These are phyloP conservation scores for Chalciporus sphaerocephalus DNA, from an alignment of 768 basidiomycete species.

Conservation along the genomic window DNA sequence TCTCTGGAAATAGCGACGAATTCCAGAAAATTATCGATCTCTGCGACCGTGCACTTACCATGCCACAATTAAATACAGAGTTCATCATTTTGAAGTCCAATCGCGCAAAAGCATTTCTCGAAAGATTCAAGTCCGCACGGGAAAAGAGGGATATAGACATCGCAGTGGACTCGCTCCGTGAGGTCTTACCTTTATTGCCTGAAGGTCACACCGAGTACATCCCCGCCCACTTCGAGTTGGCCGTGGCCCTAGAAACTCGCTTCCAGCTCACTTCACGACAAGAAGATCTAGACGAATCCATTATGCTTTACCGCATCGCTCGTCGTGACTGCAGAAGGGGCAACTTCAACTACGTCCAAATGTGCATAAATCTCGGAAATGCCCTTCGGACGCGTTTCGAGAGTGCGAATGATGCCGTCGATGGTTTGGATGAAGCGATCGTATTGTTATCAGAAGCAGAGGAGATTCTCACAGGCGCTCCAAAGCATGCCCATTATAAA, in stretches of 20 bases:
- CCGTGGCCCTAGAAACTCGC: slow-evolving; percentile 16
- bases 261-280: slow-evolving; percentile 3
- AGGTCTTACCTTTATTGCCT: slow-evolving; percentile 10
- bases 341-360: slow-evolving; percentile 2
- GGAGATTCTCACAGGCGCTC: slow-evolving; percentile 5
- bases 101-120: slow-evolving; percentile 17
- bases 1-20: slow-evolving; percentile 12
- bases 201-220: slow-evolving; percentile 12
- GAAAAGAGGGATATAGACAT: slow-evolving; percentile 7
- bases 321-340: slow-evolving; percentile 7
- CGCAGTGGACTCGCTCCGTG: slow-evolving; percentile 11
- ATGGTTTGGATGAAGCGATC: slow-evolving; percentile 23
- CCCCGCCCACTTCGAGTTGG: slow-evolving; percentile 10
- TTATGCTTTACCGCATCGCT: slow-evolving; percentile 14
- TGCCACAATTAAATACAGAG: not conserved
- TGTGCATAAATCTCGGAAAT: slow-evolving; percentile 17
- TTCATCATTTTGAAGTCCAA: slow-evolving; percentile 3
- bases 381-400: slow-evolving; percentile 12
- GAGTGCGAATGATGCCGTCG: not conserved
- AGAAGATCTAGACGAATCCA: slow-evolving; percentile 25
- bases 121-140: slow-evolving; percentile 6
- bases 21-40: slow-evolving; percentile 15
- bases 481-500: slow-evolving; percentile 5
- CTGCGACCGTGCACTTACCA: slow-evolving; percentile 18
- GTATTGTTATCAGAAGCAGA: slow-evolving; percentile 19